Base-by-base conservation (phyloP, 805 yeast genomes). In the Yarrowia alimentaria region DNA sequence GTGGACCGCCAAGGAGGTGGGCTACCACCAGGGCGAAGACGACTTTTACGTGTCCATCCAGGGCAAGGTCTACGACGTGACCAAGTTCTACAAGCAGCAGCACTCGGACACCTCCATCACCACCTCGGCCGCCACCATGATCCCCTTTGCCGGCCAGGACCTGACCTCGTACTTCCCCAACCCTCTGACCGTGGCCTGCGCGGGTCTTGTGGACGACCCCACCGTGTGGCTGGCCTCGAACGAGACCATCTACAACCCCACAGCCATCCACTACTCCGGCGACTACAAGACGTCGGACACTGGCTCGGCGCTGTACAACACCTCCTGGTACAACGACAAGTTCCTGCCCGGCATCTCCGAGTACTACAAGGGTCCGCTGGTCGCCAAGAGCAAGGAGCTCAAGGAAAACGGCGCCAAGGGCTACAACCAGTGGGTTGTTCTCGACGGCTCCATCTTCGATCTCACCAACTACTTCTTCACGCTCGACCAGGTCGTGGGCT, bases 111-210 rank as follows among this genome's bases (percentile, higher is more conserved):
- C 59, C 22, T 65, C 64, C 8, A 53, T 61, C 54, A 52, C 59
- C 24, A 66, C 72, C 6, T 63, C 65, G 0, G 25, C 63, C 1
- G 51, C 62, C 3, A 51, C 19, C 14, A 70, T 69, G 74, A 38
- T 68, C 45, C 58, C 57, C 14, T 63, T 69, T 54, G 74, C 74
- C 2, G 74, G 74, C 14, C 58, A 48, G 40, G 74, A 70, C 37
- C 9, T 70, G 34, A 60, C 67, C 12, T 64, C 61, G 32, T 70
- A 70, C 56, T 70, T 70, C 56, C 71, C 70, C 9, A 70, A 68
- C 13, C 74, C 73, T 12, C 56, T 70, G 18, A 59, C 69, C 9
- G 60, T 60, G 3, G 72, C 70, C 5, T 70, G 74, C 52, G 70
- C 71, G 1, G 62, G 58, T 7, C 58, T 70, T 17, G 74, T 70